Conservation (phyloP, 1,284 basidiomycete species). For the Cutaneotrichosporon sp. region DNA sequence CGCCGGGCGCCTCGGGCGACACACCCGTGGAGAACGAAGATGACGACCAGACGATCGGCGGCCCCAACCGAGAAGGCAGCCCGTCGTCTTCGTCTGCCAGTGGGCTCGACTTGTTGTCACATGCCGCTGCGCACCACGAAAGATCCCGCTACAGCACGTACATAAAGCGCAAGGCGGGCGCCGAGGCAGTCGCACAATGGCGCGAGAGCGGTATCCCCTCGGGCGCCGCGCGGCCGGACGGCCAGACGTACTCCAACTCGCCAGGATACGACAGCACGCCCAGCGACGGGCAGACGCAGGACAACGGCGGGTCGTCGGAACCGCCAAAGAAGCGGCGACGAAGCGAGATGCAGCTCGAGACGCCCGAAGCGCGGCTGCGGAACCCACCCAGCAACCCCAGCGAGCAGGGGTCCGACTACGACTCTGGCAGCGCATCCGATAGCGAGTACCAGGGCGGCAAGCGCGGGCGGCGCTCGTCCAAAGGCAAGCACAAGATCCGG, state of each 20-base stretch:
- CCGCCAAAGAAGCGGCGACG: constrained; percentile 38
- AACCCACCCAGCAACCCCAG: not conserved
- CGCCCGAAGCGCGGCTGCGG: constrained; percentile 7
- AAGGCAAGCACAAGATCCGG: constrained; percentile 14
- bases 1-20: constrained; percentile 17
- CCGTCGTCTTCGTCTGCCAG: constrained; percentile 39
- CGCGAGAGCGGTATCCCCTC: constrained; percentile 34
- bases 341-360: constrained; percentile 27
- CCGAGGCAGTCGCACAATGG: constrained; percentile 45
- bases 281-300: constrained; percentile 8
- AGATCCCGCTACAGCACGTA: constrained; percentile 17
- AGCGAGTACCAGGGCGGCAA: constrained; percentile 22
- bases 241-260: constrained; percentile 6
- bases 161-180: constrained; percentile 40
- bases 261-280: constrained; percentile 20
- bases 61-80: constrained; percentile 27
- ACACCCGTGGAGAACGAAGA: constrained; percentile 36
- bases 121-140: constrained; percentile 27
- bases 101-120: constrained; percentile 37
- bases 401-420: constrained; percentile 15
- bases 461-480: constrained; percentile 7
- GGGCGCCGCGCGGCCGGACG: constrained; percentile 10
- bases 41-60: constrained; percentile 38
- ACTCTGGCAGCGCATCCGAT: constrained; percentile 20
- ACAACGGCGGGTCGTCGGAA: constrained; percentile 3